Base-by-base conservation (phyloP, 495 filamentous ascomycete species). In the Staphylotrichum longicolle region DNA sequence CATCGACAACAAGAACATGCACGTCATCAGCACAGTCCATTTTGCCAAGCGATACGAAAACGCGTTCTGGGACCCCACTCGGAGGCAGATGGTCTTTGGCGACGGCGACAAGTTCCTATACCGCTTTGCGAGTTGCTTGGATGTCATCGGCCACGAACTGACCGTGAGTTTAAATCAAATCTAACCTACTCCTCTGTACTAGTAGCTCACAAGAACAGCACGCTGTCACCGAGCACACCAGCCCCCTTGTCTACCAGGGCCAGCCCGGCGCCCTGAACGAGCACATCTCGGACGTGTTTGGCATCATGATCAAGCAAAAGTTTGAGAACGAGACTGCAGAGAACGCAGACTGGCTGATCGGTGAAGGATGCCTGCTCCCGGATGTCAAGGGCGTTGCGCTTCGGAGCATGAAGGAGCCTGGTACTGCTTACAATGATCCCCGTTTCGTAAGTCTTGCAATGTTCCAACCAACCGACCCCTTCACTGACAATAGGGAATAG, bases 91-190 rank as follows among this genome's bases (percentile, higher is more conserved):
- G 77, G 74, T 80, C 8, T 82, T 77, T 63, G 79, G 79, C 32
- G 78, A 81, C 47, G 79, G 79, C 12, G 68, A 79, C 61, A 64
- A 67, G 40, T 76, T 77, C 60, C 57, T 76, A 37, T 70, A 72
- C 54, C 67, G 74, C 63, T 79, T 81, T 61, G 73, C 72, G 40
- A 71, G 70, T 53, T 70, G 64, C 58, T 63, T 82, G 5, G 79
- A 83, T 52, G 79, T 83, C 42, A 78, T 81, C 53, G 80, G 74
- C 7, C 80, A 83, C 61, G 81, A 83, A 60, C 68, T 82, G 32
- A 82, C 77, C 4, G 51, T 54, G 12, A 53, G 50, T 39, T 45
- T 27, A 27, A 27, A 27, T 27, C 20, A 27, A 27, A 27, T 27
- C 20, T 27, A 27, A 27, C 20, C 20, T 27, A 27, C 20, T 27